Evolutionary conservation across 2,329 filamentous ascomycete genomes (phyloP).

Genomic region (Aspergillus versicolor): DNA sequence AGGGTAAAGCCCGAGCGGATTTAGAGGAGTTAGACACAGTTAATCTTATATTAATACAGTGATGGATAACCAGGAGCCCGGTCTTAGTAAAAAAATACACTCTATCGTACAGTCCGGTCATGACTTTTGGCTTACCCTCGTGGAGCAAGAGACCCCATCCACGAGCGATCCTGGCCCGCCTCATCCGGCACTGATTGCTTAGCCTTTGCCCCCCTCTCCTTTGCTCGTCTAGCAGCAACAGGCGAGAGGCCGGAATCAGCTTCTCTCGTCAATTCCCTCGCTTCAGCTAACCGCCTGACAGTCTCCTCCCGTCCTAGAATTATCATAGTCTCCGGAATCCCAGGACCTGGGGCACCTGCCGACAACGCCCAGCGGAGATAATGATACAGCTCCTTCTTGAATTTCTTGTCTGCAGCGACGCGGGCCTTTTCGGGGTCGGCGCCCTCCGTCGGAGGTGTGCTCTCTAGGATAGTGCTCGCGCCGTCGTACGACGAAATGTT

Average conservation of each 20-base stretch:
- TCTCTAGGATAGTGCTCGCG: conserved; percentile 14
- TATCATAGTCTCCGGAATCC: conserved; percentile 53
- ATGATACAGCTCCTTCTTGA: conserved; percentile 51
- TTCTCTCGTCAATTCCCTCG: conserved; percentile 32
- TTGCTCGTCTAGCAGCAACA: conserved; percentile 15
- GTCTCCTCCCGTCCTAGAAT: conserved; percentile 56
- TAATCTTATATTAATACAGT: background rate
- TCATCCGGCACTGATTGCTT: background rate
- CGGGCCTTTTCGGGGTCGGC: conserved; percentile 22
- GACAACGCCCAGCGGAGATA: conserved; percentile 59
- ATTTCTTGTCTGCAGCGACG: conserved; percentile 30
- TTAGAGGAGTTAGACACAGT: background rate
- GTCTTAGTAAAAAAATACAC: no score
- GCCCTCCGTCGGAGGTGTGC: conserved; percentile 23
- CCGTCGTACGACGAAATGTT: conserved; percentile 41
- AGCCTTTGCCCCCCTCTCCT: background rate
- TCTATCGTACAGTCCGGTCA: background rate
- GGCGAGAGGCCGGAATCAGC: conserved; percentile 12
- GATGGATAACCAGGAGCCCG: no score
- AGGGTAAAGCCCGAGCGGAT: background rate
- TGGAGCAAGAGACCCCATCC: conserved; percentile 37
- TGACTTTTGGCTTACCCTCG: background rate
- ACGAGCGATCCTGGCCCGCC: conserved; percentile 23
- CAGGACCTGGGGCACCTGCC: conserved; percentile 54
- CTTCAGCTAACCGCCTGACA: conserved; percentile 45